Conservation (phyloP, 768 basidiomycete species). For the Imleria badia region DNA sequence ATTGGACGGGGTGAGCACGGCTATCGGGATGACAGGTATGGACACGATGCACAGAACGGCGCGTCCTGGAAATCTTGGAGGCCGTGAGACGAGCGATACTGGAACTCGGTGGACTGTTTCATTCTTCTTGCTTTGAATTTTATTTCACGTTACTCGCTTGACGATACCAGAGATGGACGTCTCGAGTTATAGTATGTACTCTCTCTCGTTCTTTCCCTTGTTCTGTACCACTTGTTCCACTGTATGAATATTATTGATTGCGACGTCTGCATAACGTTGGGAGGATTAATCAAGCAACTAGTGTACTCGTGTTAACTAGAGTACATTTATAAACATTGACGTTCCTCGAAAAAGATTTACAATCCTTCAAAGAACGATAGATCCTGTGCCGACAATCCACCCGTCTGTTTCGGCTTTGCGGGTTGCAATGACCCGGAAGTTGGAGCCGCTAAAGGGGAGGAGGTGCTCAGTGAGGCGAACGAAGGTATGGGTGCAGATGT, state of each 20-base stretch:
- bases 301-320: background rate
- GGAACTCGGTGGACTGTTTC: background rate
- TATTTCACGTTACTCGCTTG: background rate
- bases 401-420: slow-evolving; percentile 31
- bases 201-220: background rate
- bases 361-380: slow-evolving; percentile 84
- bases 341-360: slow-evolving; percentile 25
- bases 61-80: slow-evolving; percentile 16
- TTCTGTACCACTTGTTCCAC: background rate
- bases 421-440: slow-evolving; percentile 7
- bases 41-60: background rate
- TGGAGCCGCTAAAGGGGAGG: slow-evolving; percentile 11
- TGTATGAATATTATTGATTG: background rate
- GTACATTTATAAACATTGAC: no score
- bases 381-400: slow-evolving; percentile 79
- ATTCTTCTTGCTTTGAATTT: background rate
- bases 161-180: slow-evolving; percentile 5
- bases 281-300: background rate
- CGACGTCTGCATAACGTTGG: background rate
- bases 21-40: slow-evolving; percentile 4
- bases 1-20: background rate
- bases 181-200: background rate
- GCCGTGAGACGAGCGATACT: slow-evolving; percentile 3
- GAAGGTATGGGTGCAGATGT: slow-evolving; percentile 19
- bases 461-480: slow-evolving; percentile 9